A percentile compares a stretch with the other conserved stretches of the same genome.
Conservation (phyloP, 1,284 basidiomycete genomes). For the Ustilago cynodontis region DNA sequence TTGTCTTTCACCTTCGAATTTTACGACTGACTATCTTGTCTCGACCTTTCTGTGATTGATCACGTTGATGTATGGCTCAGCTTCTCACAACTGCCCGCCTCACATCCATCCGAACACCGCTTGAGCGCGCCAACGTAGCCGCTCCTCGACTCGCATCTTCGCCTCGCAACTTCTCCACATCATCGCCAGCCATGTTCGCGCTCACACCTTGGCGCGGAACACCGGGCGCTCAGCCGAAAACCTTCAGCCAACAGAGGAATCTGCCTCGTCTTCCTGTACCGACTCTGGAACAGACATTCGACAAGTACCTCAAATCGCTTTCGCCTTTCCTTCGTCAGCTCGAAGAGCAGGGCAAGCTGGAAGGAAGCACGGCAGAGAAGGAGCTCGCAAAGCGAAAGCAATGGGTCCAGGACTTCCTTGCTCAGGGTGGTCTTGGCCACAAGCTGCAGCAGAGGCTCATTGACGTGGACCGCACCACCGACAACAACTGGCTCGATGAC, state of each 20-base stretch:
- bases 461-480: constrained; percentile 85
- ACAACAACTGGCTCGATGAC: constrained; percentile 95
- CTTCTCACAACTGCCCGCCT: constrained; percentile 40
- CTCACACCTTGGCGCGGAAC: constrained; percentile 65
- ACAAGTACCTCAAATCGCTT: constrained; percentile 83
- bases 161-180: constrained; percentile 32
- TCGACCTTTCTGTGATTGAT: background rate
- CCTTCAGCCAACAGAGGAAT: constrained; percentile 70
- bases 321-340: constrained; percentile 79
- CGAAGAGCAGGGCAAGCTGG: constrained; percentile 74
- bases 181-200: constrained; percentile 68
- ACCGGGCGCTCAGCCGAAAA: constrained; percentile 68
- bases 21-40: constrained; percentile 4
- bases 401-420: constrained; percentile 81
- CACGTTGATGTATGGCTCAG: constrained; percentile 1
- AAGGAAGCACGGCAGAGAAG: constrained; percentile 73
- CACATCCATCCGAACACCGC: constrained; percentile 16
- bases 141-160: constrained; percentile 12
- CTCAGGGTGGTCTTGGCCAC: constrained; percentile 76
- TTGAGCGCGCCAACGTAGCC: constrained; percentile 18
- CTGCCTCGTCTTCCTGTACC: constrained; percentile 86
- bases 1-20: background rate
- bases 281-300: constrained; percentile 80
- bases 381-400: constrained; percentile 77
- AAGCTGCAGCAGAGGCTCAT: constrained; percentile 83